Evolutionary conservation across 192 early-diverging fungal species (phyloP), one percentile per base, ranked within the genome.

Genomic region (Rhizophagus clarus): DNA sequence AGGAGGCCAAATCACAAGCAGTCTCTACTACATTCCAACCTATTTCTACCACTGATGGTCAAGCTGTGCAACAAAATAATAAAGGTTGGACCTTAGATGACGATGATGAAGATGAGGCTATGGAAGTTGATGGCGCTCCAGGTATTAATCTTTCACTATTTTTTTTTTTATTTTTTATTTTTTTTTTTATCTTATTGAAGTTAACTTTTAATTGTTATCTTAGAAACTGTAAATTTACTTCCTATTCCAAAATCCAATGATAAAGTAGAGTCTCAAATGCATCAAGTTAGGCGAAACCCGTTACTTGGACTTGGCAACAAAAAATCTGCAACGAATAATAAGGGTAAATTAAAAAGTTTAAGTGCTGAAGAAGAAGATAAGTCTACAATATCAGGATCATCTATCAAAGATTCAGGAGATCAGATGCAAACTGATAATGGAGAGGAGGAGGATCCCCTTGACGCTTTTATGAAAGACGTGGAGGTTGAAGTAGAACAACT

Each of bases 391-490:
- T 56, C 74, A 82, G 80, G 83, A 40, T 63, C 82, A 68, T 34
- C 66, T 9, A 60, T 34, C 4, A 32, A 75, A 74, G 61, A 74
- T 28, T 69, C 63, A 3, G 17, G 47, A 26, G 29, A 69, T 40
- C 63, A 66, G 34, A 31, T 74, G 24, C 40, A 78, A 24, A 77
- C 63, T 14, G 60, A 78, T 14, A 63, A 74, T 29, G 84, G 77
- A 37, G 81, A 88, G 29, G 94, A 89, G 12, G 79, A 86, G 7
- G 94, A 95, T 67, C 88, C 93, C 8, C 76, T 95, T 22, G 97
- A 98, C 72, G 94, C 92, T 29, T 98, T 89, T 81, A 98, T 98
- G 97, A 88, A 90, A 29, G 91, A 90, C 82, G 95, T 98, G 7
- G 90, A 83, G 32, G 87, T 91, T 1, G 92, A 96, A 69, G 89